Base-by-base conservation (phyloP, 768 basidiomycete species). In the Leccinum aurantiacum region DNA sequence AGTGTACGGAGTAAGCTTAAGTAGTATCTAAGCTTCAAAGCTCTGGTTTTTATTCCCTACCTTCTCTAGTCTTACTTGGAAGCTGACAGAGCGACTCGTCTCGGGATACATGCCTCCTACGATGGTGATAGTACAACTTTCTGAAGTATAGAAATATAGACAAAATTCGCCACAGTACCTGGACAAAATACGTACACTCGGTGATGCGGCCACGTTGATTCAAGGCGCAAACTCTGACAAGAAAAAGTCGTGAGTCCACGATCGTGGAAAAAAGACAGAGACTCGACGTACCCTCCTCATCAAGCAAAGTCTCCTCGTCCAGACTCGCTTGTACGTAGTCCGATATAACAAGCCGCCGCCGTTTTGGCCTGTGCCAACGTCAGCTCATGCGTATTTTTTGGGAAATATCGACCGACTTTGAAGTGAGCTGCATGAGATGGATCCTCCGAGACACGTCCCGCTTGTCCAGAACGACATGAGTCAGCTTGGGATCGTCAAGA, bases 401-500 rank as follows among this genome's bases (percentile, higher is more conserved):
- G 49, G 58, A 19, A 41, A 61, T 35, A 24, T 47, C 6, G 44
- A 76, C 85, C 65, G 65, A 93, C 92, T 86, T 81, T 10, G 87
- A 83, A 7, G 91, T 91, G 51, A 81, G 82, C 66, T 82, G 83
- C 67, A 88, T 86, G 60, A 95, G 78, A 60, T 87, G 84, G 29
- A 83, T 70, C 56, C 91, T 85, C 38, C 93, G 84, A 63, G 83
- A 86, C 52, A 81, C 82, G 65, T 95, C 93, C 9, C 89, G 85
- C 74, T 90, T 90, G 76, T 95, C 90, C 56, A 95, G 70, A 46
- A 97, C 78, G 49, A 96, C 75, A 71, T 98, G 95, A 0, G 95
- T 96, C 44, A 98, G 77, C 69, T 88, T 91, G 24, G 88, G 81
- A 54, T 97, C 86, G 57, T 82, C 75, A 3, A 97, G 78, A 57